These are phyloP conservation scores for Amylocystis lapponica DNA, from an alignment of 768 basidiomycete genomes.

Conservation along the genomic window DNA sequence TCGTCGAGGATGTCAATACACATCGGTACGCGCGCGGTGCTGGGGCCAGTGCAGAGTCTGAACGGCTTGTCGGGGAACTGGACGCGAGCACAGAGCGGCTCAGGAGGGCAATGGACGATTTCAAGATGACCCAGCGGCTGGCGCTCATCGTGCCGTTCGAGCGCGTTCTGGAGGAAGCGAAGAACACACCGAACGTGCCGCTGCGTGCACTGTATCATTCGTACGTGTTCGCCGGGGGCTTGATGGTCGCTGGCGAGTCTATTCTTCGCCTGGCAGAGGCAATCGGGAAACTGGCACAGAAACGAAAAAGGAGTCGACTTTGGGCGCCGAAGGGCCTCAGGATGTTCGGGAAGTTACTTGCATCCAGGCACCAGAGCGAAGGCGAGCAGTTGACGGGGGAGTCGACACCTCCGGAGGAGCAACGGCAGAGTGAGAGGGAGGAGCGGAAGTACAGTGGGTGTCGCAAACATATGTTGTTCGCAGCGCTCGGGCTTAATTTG, in stretches of 20 bases:
- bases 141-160: conserved; percentile 39
- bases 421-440: conserved; percentile 24
- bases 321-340: conserved; percentile 48
- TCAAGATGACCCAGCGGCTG: conserved; percentile 28
- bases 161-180: conserved; percentile 23
- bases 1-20: conserved; percentile 29
- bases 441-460: conserved; percentile 21
- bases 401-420: conserved; percentile 21
- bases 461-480: not conserved
- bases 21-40: conserved; percentile 25
- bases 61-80: conserved; percentile 15
- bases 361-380: conserved; percentile 10
- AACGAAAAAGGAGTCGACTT: conserved; percentile 33
- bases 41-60: conserved; percentile 10
- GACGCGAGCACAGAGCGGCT: conserved; percentile 23
- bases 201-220: conserved; percentile 41
- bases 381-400: conserved; percentile 23
- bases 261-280: conserved; percentile 32
- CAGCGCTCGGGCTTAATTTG: not conserved
- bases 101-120: conserved; percentile 23
- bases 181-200: conserved; percentile 16
- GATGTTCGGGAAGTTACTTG: conserved; percentile 24
- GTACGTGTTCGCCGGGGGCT: conserved; percentile 43
- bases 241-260: conserved; percentile 33
- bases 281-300: conserved; percentile 31